Percentiles rank a stretch among this genome's conserved stretches.
Conservation (phyloP, 257 asterid species). For the Jasminum sambac region DNA sequence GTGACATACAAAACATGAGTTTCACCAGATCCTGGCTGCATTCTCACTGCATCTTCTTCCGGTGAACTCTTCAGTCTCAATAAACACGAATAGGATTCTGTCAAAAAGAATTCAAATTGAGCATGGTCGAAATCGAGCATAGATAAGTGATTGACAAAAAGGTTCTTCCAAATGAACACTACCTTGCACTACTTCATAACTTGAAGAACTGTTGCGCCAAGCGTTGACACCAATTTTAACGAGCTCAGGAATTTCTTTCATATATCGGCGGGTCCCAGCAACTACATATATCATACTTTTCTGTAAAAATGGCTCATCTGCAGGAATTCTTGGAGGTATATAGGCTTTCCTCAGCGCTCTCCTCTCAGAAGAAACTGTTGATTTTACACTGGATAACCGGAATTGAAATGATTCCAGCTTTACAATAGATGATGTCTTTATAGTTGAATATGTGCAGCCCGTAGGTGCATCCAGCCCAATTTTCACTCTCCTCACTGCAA, state of each 20-base stretch:
- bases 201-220: slow-evolving; percentile 62
- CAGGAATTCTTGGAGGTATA: slow-evolving; percentile 46
- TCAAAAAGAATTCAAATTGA: not conserved
- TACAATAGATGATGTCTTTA: slow-evolving; percentile 60
- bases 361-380: slow-evolving; percentile 73
- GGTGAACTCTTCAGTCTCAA: slow-evolving; percentile 81
- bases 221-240: slow-evolving; percentile 69
- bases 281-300: slow-evolving; percentile 63
- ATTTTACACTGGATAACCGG: slow-evolving; percentile 66
- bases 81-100: slow-evolving; percentile 82
- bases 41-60: slow-evolving; percentile 73
- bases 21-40: slow-evolving; percentile 98
- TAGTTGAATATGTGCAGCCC: slow-evolving; percentile 69
- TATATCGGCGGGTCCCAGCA: slow-evolving; percentile 66
- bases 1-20: slow-evolving; percentile 81
- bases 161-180: slow-evolving; percentile 2
- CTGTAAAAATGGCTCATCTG: slow-evolving; percentile 58
- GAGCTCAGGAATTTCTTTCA: slow-evolving; percentile 78
- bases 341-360: slow-evolving; percentile 56
- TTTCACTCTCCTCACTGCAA: slow-evolving; percentile 84
- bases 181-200: slow-evolving; percentile 77
- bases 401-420: slow-evolving; percentile 66
- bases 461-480: slow-evolving; percentile 87
- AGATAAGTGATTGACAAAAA: too few relatives aligned
- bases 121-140: too few relatives aligned